phyloP scores from a whole-genome alignment of 768 basidiomycete species.

The Dentipellis fragilis region DNA sequence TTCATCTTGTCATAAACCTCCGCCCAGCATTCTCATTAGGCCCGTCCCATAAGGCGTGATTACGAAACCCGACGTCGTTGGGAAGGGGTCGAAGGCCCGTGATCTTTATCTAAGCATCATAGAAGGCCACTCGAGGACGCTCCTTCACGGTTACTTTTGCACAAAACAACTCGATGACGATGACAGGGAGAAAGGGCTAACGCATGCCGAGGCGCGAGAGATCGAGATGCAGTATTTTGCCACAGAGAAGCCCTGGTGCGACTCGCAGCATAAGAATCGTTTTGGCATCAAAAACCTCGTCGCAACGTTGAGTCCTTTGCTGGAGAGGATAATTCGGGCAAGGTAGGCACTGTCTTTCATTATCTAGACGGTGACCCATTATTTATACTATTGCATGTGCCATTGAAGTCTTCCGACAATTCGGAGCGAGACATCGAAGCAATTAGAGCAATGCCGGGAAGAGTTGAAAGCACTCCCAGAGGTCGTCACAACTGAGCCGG shows the following conservation, averaged over 20 bases:
- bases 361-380: neutral
- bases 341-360: slow-evolving; percentile 11
- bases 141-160: slow-evolving; percentile 34
- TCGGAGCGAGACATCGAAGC: neutral
- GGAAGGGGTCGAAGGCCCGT: slow-evolving; percentile 21
- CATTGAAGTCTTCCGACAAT: neutral
- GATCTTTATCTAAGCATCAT: slow-evolving; percentile 31
- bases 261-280: slow-evolving; percentile 15
- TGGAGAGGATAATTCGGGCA: slow-evolving; percentile 25
- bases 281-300: slow-evolving; percentile 30
- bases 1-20: neutral
- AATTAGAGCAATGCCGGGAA: neutral
- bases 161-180: slow-evolving; percentile 32
- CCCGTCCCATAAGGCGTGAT: slow-evolving; percentile 29
- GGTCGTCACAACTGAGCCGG: neutral
- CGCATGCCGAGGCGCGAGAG: slow-evolving; percentile 22
- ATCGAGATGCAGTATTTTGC: slow-evolving; percentile 27
- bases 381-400: neutral
- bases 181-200: slow-evolving; percentile 23
- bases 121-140: slow-evolving; percentile 25
- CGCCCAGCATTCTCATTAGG: neutral
- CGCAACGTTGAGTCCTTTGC: slow-evolving; percentile 23
- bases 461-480: neutral
- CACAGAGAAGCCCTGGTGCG: slow-evolving; percentile 26
- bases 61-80: slow-evolving; percentile 39